Conservation (phyloP, 768 basidiomycete genomes). For the Kwoniella bestiolae region DNA sequence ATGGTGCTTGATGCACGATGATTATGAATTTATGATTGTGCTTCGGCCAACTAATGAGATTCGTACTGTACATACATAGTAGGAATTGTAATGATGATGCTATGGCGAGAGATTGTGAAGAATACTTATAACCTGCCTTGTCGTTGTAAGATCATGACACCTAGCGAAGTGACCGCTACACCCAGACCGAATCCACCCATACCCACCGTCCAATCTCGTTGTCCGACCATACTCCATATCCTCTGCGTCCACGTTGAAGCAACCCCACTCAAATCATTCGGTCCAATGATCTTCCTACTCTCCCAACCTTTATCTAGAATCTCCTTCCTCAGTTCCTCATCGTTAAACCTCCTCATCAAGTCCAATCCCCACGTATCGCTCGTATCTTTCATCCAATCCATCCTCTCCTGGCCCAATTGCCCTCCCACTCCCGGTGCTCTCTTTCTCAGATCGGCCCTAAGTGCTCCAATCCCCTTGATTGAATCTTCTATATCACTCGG, state of each 20-base stretch:
- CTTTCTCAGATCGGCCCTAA: conserved; percentile 73
- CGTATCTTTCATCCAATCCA: conserved; percentile 70
- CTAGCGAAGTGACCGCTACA: not conserved
- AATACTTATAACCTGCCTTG: not conserved
- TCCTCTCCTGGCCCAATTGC: conserved; percentile 72
- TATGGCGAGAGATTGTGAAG: not conserved
- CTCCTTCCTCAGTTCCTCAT: conserved; percentile 67
- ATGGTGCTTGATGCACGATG: not conserved
- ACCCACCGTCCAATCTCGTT: not conserved
- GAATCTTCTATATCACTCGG: conserved; percentile 75
- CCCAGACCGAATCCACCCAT: conserved; percentile 15
- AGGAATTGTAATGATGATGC: not conserved
- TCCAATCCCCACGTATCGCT: conserved; percentile 78
- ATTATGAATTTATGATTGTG: not conserved
- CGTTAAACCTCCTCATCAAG: conserved; percentile 69
- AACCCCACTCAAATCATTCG: conserved; percentile 34
- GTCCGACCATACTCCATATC: not conserved
- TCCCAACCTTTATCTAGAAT: conserved; percentile 89
- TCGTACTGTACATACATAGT: not conserved
- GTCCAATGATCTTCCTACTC: conserved; percentile 59
- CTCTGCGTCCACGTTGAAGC: not conserved
- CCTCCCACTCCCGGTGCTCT: conserved; percentile 84
- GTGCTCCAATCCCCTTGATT: conserved; percentile 75
- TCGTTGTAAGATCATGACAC: not conserved
- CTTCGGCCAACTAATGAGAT: too few relatives aligned